Conservation (phyloP, 1,284 basidiomycete species). For the Retiboletus fuscus region DNA sequence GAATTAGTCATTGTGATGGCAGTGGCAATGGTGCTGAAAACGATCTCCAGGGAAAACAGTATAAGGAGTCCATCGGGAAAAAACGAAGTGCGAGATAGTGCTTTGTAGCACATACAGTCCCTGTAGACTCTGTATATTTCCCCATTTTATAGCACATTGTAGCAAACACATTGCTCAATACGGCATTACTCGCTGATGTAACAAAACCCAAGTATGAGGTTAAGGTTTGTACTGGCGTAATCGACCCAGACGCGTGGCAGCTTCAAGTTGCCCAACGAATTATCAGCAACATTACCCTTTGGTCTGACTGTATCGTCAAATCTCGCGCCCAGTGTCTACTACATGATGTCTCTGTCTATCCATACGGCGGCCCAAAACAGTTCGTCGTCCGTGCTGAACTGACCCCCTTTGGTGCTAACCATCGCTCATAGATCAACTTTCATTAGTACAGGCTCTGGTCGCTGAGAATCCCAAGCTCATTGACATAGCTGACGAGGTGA, state of each 20-base stretch:
- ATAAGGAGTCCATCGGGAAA: no score
- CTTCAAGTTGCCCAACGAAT: background rate
- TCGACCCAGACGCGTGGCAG: slow-evolving; percentile 15
- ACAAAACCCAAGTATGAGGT: slow-evolving; percentile 38
- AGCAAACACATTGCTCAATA: no score
- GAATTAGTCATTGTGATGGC: no score
- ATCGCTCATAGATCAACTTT: slow-evolving; percentile 71
- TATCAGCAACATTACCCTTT: background rate
- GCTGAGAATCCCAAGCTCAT: slow-evolving; percentile 75
- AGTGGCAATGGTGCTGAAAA: no score
- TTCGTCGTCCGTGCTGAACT: slow-evolving; percentile 41
- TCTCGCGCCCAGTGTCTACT: background rate
- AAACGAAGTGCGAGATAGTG: no score
- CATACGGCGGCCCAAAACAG: slow-evolving; percentile 78
- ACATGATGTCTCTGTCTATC: slow-evolving; percentile 48
- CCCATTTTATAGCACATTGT: no score
- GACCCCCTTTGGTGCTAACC: background rate
- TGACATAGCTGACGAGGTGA: slow-evolving; percentile 77
- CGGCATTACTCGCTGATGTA: no score
- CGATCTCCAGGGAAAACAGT: no score
- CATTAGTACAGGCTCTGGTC: slow-evolving; percentile 77
- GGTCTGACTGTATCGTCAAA: background rate
- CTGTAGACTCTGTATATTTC: no score
- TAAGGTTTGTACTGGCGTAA: slow-evolving; percentile 31
- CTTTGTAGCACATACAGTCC: no score